Conservation (phyloP, 352 stramenopile genomes). For the Pythium vanterpoolii region DNA sequence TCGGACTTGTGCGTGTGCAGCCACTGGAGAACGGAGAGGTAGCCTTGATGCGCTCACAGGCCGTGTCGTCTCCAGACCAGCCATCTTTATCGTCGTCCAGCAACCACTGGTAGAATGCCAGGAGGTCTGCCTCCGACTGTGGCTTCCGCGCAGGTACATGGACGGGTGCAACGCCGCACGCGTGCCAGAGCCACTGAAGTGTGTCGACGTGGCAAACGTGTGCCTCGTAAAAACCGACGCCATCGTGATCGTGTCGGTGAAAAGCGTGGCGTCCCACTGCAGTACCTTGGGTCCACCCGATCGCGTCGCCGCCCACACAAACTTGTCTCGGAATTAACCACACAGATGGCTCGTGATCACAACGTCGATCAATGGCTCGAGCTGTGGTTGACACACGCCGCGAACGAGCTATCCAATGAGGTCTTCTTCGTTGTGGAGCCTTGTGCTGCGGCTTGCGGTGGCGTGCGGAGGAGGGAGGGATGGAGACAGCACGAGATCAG, state of each 20-base stretch:
- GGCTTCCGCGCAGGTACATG: neutral
- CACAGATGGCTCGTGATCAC: neutral
- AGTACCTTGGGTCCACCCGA: conserved; percentile 2
- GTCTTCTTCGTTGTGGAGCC: neutral
- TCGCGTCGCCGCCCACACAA: neutral
- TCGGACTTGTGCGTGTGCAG: conserved; percentile 34
- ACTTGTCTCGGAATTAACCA: conserved; percentile 7
- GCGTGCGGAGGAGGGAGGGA: neutral
- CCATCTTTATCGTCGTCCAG: neutral
- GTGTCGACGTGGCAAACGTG: neutral
- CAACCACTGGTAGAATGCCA: neutral
- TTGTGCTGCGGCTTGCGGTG: neutral
- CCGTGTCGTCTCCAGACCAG: neutral
- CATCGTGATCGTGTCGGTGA: neutral
- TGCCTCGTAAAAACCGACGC: neutral
- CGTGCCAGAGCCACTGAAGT: neutral
- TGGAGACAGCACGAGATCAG: conserved; percentile 1
- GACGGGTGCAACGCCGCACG: neutral
- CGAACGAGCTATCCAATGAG: neutral
- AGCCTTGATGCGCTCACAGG: neutral
- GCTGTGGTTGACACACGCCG: neutral
- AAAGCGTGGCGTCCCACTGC: neutral
- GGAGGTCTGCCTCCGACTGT: neutral
- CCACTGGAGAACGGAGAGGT: neutral
- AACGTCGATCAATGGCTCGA: neutral